Percentiles rank a stretch among this genome's conserved stretches.
These are phyloP conservation scores for Cryptosporidium canis DNA, from an alignment of 169 alveolate genomes.

Conservation along the genomic window DNA sequence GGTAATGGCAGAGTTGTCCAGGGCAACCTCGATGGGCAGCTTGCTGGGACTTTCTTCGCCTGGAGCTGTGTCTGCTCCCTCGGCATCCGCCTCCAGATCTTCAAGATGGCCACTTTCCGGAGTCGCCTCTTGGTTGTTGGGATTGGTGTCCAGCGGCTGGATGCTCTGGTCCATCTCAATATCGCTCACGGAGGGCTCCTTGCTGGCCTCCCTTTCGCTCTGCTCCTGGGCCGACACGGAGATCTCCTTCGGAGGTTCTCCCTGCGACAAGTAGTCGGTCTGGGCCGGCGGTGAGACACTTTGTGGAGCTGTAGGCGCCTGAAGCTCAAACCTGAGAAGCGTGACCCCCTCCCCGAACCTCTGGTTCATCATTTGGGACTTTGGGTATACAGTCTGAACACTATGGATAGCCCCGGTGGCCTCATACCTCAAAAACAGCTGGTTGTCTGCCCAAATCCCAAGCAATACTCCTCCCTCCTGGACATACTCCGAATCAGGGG, in stretches of 20 bases:
- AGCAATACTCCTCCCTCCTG: slow-evolving; percentile 8
- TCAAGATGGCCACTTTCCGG: not conserved
- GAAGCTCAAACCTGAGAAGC: not conserved
- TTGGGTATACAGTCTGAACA: not conserved
- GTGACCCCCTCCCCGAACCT: slow-evolving; percentile 9
- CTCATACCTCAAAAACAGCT: slow-evolving; percentile 14
- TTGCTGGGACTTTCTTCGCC: not conserved
- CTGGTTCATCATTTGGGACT: slow-evolving; percentile 17
- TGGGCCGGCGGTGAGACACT: not conserved
- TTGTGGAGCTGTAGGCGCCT: not conserved
- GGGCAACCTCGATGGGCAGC: not conserved
- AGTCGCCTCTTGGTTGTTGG: not conserved
- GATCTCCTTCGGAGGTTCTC: not conserved
- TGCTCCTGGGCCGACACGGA: not conserved
- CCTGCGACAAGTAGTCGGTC: not conserved
- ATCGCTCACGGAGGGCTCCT: not conserved
- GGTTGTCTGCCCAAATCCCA: slow-evolving; percentile 31
- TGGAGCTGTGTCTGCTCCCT: not conserved
- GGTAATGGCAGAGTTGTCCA: slow-evolving; percentile 21
- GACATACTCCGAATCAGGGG: slow-evolving; percentile 19
- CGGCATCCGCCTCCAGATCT: not conserved
- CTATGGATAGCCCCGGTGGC: not conserved
- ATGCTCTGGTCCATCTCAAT: not conserved
- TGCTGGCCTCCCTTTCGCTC: not conserved
- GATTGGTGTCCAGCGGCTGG: not conserved